Conservation (phyloP, 306 rosid species). For the Morella rubra region DNA sequence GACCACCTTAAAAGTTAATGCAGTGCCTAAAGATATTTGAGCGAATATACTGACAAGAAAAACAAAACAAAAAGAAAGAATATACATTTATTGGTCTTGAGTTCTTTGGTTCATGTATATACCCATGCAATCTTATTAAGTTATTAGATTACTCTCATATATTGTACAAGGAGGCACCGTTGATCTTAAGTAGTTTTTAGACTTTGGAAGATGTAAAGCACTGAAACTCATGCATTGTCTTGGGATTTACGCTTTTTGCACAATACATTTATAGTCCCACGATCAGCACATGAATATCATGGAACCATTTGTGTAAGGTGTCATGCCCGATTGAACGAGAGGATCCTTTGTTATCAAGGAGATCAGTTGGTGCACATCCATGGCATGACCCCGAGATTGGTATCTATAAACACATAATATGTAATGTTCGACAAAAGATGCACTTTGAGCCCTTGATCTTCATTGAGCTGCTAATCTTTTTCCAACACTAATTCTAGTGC, state of each 20-base stretch:
- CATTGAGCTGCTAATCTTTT: background rate
- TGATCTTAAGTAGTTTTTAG: background rate
- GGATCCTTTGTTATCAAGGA: constrained; percentile 86
- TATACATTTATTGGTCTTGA: no score
- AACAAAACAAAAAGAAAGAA: no score
- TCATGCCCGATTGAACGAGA: constrained; percentile 58
- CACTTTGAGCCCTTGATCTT: constrained; percentile 10
- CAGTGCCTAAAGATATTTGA: no score
- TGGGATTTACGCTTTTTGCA: background rate
- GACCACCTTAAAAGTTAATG: no score
- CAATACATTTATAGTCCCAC: background rate
- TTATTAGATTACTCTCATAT: no score
- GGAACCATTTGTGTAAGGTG: background rate
- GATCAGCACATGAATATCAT: background rate
- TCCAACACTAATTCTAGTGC: background rate
- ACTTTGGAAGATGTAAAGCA: background rate
- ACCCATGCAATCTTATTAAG: no score
- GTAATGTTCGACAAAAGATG: background rate
- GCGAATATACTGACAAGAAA: no score
- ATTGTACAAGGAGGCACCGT: background rate
- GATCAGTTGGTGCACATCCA: constrained; percentile 96
- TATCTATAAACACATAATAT: constrained; percentile 24
- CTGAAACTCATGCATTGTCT: background rate
- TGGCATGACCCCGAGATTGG: constrained; percentile 99
- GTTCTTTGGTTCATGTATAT: no score